phyloP scores from a whole-genome alignment of 192 early-diverging fungal genomes.

The Backusella australiensis region DNA sequence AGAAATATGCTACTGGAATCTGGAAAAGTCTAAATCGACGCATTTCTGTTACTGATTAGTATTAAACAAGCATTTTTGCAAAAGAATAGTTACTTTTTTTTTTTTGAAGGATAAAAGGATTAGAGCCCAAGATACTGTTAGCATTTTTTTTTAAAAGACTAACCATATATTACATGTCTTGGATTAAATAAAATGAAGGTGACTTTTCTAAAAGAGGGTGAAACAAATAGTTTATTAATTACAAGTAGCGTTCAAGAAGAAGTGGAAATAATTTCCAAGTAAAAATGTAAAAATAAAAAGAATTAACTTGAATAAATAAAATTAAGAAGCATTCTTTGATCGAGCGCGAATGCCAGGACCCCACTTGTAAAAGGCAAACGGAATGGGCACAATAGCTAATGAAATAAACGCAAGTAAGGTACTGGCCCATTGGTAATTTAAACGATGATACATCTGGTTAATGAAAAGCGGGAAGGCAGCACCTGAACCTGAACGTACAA shows the following conservation, averaged over 20 bases:
- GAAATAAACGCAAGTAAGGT: constrained; percentile 28
- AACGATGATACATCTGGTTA: constrained; percentile 26
- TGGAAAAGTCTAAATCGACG: neutral
- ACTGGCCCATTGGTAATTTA: constrained; percentile 30
- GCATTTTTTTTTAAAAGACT: neutral
- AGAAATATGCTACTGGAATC: neutral
- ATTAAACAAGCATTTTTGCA: too few species aligned
- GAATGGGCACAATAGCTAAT: constrained; percentile 32
- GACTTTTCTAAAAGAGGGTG: neutral
- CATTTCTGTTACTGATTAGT: too few species aligned
- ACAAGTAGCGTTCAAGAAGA: neutral
- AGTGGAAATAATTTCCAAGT: neutral
- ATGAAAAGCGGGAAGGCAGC: constrained; percentile 32
- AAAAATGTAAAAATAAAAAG: neutral
- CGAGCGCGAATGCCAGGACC: constrained; percentile 18
- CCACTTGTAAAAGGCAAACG: constrained; percentile 27
- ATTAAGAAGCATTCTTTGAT: constrained; percentile 22
- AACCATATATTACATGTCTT: neutral
- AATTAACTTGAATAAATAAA: neutral
- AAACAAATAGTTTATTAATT: neutral
- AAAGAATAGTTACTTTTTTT: too few species aligned
- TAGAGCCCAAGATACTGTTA: neutral
- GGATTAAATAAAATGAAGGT: neutral
- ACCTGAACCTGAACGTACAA: constrained; percentile 23
- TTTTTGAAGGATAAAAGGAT: neutral